Percentiles rank a stretch among this genome's conserved stretches.
Conservation (phyloP, 2,329 filamentous ascomycete genomes). For the Xylariaceae sp. region DNA sequence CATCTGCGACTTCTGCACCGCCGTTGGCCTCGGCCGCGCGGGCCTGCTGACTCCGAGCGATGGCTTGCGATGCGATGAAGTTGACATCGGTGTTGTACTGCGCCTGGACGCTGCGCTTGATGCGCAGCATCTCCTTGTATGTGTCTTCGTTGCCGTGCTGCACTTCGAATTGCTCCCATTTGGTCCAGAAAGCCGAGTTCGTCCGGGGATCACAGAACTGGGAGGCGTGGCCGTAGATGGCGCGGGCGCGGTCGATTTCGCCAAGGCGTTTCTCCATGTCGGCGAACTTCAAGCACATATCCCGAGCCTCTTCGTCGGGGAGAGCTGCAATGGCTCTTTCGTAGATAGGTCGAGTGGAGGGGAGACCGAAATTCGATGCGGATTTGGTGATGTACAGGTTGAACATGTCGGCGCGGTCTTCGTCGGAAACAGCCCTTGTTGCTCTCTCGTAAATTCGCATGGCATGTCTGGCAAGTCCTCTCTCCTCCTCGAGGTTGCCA, state of each 20-base stretch:
- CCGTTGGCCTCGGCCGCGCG: conserved; percentile 39
- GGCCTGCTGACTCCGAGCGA: conserved; percentile 69
- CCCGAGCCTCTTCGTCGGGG: conserved; percentile 85
- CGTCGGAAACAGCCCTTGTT: conserved; percentile 88
- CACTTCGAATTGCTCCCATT: conserved; percentile 96
- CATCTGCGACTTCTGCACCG: conserved; percentile 58
- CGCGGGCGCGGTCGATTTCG: conserved; percentile 89
- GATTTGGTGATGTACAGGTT: conserved; percentile 99
- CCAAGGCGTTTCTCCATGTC: conserved; percentile 91
- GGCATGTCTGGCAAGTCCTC: conserved; percentile 87
- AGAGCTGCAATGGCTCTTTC: conserved; percentile 92
- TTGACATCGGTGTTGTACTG: conserved; percentile 99
- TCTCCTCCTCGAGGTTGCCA: conserved; percentile 91
- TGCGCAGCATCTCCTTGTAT: conserved; percentile 97
- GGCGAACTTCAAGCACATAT: conserved; percentile 98
- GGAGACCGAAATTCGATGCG: conserved; percentile 93
- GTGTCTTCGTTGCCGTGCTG: conserved; percentile 98
- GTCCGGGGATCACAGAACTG: conserved; percentile 96
- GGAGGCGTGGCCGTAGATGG: conserved; percentile 93
- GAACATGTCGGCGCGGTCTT: conserved; percentile 95
- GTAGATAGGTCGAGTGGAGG: conserved; percentile 91
- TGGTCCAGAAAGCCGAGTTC: conserved; percentile 85
- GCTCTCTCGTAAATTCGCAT: conserved; percentile 99
- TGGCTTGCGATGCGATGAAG: conserved; percentile 92
- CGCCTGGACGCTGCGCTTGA: conserved; percentile 95